These are phyloP conservation scores for Termitomyces titanicus DNA, from an alignment of 768 basidiomycete genomes.

Conservation along the genomic window DNA sequence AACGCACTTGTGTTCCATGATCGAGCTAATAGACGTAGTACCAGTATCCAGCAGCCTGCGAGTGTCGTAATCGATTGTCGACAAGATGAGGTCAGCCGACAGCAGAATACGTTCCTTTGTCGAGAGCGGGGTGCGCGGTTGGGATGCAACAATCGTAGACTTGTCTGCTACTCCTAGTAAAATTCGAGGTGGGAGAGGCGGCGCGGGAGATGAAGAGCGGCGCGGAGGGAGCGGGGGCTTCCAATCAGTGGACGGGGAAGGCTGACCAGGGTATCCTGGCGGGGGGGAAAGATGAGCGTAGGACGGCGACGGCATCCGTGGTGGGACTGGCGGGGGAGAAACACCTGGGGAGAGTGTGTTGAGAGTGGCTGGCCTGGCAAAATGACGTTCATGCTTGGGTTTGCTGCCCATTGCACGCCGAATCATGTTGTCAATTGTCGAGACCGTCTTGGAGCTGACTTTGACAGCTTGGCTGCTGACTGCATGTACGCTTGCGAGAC, in stretches of 20 bases:
- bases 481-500: slow-evolving; percentile 58
- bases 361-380: slow-evolving; percentile 3
- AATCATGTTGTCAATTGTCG: slow-evolving; percentile 57
- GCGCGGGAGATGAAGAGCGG: slow-evolving; percentile 24
- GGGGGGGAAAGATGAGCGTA: slow-evolving; percentile 18
- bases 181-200: slow-evolving; percentile 33
- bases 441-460: slow-evolving; percentile 60
- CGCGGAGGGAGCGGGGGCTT: slow-evolving; percentile 32
- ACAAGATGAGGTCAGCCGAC: slow-evolving; percentile 63
- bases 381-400: slow-evolving; percentile 24
- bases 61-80: slow-evolving; percentile 59
- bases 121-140: slow-evolving; percentile 27
- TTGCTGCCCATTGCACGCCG: slow-evolving; percentile 50
- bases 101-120: slow-evolving; percentile 50
- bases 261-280: slow-evolving; percentile 8
- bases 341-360: slow-evolving; percentile 4
- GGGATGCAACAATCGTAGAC: slow-evolving; percentile 3
- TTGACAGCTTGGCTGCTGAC: slow-evolving; percentile 64
- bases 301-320: slow-evolving; percentile 15
- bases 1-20: slow-evolving; percentile 54
- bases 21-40: slow-evolving; percentile 42
- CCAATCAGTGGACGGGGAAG: slow-evolving; percentile 3
- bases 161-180: slow-evolving; percentile 8
- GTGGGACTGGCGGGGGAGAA: slow-evolving; percentile 12
- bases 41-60: slow-evolving; percentile 49